Base-by-base conservation (phyloP, 2,329 filamentous ascomycete genomes). In the Aspergillus phoenicis region DNA sequence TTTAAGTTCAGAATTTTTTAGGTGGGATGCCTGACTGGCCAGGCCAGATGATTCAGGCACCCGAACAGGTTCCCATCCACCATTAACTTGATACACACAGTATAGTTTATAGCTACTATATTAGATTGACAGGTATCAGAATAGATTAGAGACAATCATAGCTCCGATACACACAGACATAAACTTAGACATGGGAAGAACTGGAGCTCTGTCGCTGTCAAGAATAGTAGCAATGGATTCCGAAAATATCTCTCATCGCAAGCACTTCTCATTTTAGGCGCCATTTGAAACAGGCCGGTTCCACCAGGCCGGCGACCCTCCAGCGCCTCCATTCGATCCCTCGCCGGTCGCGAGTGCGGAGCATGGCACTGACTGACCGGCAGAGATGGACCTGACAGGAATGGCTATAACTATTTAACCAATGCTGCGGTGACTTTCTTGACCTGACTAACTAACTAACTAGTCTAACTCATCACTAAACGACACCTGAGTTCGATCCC, bases 211-310 rank as follows among this genome's bases (percentile, higher is more conserved):
- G 11, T 45, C 39, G 33, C 47, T 58, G 55, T 58, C 47, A 57
- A 57, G 54, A 57, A 57, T 57, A 57, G 54, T 57, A 57, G 45
- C 54, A 57, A 28, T 30, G 11, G 33, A 36, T 36, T 24, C 41
- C 30, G 13, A 47, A 49, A 39, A 36, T 33, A 48, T 48, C 33
- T 30, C 28, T 38, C 33, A 41, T 24, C 26, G 39, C 52, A 55
- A 24, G 41, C 38, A 41, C 26, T 22, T 28, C 11, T 49, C 45
- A 13, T 17, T 49, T 49, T 57, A 56, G 57, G 63, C 63, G 65
- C 65, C 62, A 62, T 67, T 66, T 64, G 65, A 66, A 66, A 66
- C 63, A 57, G 36, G 38, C 52, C 47, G 64, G 64, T 57, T 61
- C 64, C 64, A 66, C 63, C 61, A 54, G 26, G 24, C 47, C 56